phyloP scores from a whole-genome alignment of 2,329 filamentous ascomycete genomes.

The Fusarium odoratissimum region DNA sequence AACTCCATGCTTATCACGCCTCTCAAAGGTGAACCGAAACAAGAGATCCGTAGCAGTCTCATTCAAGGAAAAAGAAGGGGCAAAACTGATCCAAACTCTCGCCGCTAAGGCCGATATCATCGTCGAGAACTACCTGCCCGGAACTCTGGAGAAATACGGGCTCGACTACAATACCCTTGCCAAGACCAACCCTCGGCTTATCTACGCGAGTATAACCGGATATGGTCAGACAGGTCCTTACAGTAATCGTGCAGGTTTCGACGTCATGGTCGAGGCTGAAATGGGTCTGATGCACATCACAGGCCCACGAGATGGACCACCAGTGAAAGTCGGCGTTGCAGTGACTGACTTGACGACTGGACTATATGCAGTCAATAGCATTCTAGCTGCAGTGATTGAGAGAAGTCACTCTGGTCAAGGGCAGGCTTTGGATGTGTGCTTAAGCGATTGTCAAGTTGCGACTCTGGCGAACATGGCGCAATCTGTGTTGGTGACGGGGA shows the following conservation, averaged over 20 bases:
- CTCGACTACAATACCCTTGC: constrained; percentile 86
- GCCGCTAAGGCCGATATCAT: constrained; percentile 86
- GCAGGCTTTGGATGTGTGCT: constrained; percentile 88
- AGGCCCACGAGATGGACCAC: constrained; percentile 83
- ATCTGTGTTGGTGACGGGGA: constrained; percentile 85
- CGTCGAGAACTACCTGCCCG: constrained; percentile 96
- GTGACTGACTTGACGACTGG: constrained; percentile 96
- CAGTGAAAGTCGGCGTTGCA: constrained; percentile 95
- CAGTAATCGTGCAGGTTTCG: constrained; percentile 86
- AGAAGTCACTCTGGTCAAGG: constrained; percentile 79
- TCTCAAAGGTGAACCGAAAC: constrained; percentile 84
- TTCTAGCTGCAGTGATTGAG: constrained; percentile 87
- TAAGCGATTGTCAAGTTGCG: constrained; percentile 95
- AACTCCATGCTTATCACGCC: neutral
- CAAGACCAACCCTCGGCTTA: constrained; percentile 82
- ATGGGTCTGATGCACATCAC: constrained; percentile 99
- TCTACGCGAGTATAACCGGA: constrained; percentile 95
- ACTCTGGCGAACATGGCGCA: constrained; percentile 93
- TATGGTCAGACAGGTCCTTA: constrained; percentile 96
- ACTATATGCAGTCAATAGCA: constrained; percentile 90
- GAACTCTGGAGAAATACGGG: constrained; percentile 88
- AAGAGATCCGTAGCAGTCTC: constrained; percentile 93
- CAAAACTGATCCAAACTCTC: constrained; percentile 85
- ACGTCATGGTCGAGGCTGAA: constrained; percentile 99
- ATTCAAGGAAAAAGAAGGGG: constrained; percentile 85